Base-by-base conservation (phyloP, 2,329 filamentous ascomycete genomes). In the Cordyceps tenuipes region DNA sequence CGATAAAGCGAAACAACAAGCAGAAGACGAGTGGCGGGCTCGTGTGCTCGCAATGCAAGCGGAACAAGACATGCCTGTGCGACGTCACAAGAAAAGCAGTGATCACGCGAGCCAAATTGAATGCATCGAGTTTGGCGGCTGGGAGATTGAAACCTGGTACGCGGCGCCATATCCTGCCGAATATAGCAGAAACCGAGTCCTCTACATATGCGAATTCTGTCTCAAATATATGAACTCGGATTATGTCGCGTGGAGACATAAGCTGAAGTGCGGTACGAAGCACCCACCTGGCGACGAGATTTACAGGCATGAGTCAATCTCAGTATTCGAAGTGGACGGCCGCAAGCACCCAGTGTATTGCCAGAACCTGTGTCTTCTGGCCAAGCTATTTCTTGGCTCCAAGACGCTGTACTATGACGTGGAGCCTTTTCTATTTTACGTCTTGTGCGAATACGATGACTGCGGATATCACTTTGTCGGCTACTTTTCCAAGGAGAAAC, bases 131-230 rank as follows among this genome's bases (percentile, higher is more conserved):
- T 97, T 99, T 75, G 94, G 94, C 50, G 91, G 91, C 56, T 95
- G 89, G 81, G 94, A 99, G 73, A 99, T 99, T 67, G 94, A 99
- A 71, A 99, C 94, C 3, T 97, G 94, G 92, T 97, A 99, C 75
- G 93, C 94, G 34, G 94, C 94, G 44, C 95, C 94, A 13, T 99
- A 99, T 71, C 94, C 94, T 0, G 94, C 97, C 71, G 94, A 99
- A 74, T 99, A 99, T 77, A 97, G 91, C 72, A 86, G 93, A 64
- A 97, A 99, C 70, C 87, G 90, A 34, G 89, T 96, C 43, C 82
- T 99, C n/a, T 97, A 96, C 74, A 97, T 99, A 64, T 99, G 94
- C 79, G 95, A 99, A 73, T 99, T 97, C 73, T 99, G 94, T 71
- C 80, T 99, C 62, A 99, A 97, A 75, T 99, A 99, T 76, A 97